Percentiles rank a stretch among this genome's conserved stretches.
These are phyloP conservation scores for Paraconiothyrium sp. DNA, from an alignment of 2,329 filamentous ascomycete genomes.

Conservation along the genomic window DNA sequence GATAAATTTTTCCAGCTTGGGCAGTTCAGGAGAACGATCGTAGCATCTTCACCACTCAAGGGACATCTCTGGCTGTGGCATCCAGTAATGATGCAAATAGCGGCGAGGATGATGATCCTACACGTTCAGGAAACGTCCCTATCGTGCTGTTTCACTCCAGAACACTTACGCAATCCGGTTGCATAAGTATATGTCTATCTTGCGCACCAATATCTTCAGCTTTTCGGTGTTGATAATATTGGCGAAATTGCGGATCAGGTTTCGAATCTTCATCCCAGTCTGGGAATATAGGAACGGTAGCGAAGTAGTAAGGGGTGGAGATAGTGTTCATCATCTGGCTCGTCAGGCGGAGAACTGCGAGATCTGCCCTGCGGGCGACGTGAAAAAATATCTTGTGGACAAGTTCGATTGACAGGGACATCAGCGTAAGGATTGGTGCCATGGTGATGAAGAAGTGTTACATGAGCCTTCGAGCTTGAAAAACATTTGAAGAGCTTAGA, in stretches of 20 bases:
- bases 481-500: not conserved
- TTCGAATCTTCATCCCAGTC: slow-evolving; percentile 9
- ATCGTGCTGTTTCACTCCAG: not conserved
- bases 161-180: slow-evolving; percentile 19
- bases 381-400: not conserved
- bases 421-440: not conserved
- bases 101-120: slow-evolving; percentile 8
- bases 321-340: not conserved
- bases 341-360: slow-evolving; percentile 8
- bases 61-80: not conserved
- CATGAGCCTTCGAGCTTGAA: not conserved
- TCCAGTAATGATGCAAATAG: not conserved
- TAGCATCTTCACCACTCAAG: not conserved
- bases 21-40: slow-evolving; percentile 5
- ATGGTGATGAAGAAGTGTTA: not conserved
- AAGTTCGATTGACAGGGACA: slow-evolving; percentile 2
- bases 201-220: slow-evolving; percentile 16
- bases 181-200: slow-evolving; percentile 18
- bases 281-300: not conserved
- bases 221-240: slow-evolving; percentile 13
- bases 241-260: slow-evolving; percentile 12
- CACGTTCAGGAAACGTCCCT: not conserved
- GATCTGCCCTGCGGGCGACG: not conserved
- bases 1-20: slow-evolving; percentile 12
- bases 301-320: slow-evolving; percentile 2